Base-by-base conservation (phyloP, 352 stramenopile genomes). In the Pythium aphanidermatum region DNA sequence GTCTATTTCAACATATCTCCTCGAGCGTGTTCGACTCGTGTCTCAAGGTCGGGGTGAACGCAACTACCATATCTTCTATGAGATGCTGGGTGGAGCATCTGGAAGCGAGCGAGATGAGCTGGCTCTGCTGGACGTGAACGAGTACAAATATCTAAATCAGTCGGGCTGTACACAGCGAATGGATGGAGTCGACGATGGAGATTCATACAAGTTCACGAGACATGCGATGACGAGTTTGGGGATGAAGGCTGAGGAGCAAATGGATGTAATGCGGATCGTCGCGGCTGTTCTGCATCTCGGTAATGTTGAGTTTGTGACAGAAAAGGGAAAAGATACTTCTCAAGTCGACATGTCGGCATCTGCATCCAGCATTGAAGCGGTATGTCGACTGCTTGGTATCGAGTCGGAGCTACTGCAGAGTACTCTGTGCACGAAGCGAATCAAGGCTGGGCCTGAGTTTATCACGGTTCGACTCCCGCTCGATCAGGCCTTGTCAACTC, bases 51-150 rank as follows among this genome's bases (percentile, higher is more conserved):
- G 92, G n/a, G 89, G 87, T 5, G 96, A 99, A 57, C 86, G 96
- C 24, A 98, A 96, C 47, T 99, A 98, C 64, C 96, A 99, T 58
- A 95, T 98, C 46, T 99, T 99, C 51, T 99, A 99, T 59, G 93
- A 99, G 62, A 72, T 98, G 50, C 74, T 83, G 55, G 61, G 68
- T n/a, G 92, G 92, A 12, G 80, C 76, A 2, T 86, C 67, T 2
- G 60, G 42, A 14, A 52, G 63, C 12, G 74, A 92, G 24, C 74
- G 75, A 10, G 38, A 74, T 16, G 51, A 68, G 37, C 55, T 91
- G 26, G 43, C 46, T 11, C 51, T 92, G 17, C 50, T 55, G 12
- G 63, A 76, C 11, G 43, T 90, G 30, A 43, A 62, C 3, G 46
- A 73, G 43, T 96, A 92, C 59, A 64, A 68, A 56, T 96, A 93